Base-by-base conservation (phyloP, 164 flowering plant genomes). In the Buxus sempervirens region DNA sequence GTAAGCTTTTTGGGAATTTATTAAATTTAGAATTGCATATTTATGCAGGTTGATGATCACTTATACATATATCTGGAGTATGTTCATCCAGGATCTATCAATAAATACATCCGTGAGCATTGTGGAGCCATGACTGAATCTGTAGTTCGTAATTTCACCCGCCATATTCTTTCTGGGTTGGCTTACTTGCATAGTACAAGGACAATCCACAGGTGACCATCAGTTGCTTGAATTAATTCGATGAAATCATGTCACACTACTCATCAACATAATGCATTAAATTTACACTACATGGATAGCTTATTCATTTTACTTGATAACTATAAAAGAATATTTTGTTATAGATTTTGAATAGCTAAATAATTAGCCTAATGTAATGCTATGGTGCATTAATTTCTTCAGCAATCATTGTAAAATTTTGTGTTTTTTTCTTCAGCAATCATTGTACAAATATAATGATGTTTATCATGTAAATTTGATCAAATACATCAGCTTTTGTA, bases 71-170 rank as follows among this genome's bases (percentile, higher is more conserved):
- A 86, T 76, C 70, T 95, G 77, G 98, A 95, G 73, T 90, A 90
- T 80, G 96, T 95, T 49, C 83, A 89, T 78, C 97, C 97, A 27
- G 99, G 99, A 66, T 89, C 99, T 66, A 86, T 95, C 54, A 89
- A 81, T 69, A 92, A 84, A 77, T 90, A 89, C 75, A 76, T 89
- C 54, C 93, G 79, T 20, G 93, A 95, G 10, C 88, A 90, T 76
- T 84, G 90, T 81, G 97, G 98, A 67, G 93, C 94, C 28, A 82
- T 95, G 16, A 87, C 96, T 28, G 99, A 92, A 78, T 70, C 90
- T 65, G 86, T 95, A 60, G 91, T 92, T 45, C 93, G 96, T 60
- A 86, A 79, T 75, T 95, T 90, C 77, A 92, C 97, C 57, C 89
- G 96, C 41, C 99, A 95, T 75, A 92, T 92, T 73, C 86, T 90